Conservation (phyloP, 257 asterid species). For the Ligustrum vulgare region DNA sequence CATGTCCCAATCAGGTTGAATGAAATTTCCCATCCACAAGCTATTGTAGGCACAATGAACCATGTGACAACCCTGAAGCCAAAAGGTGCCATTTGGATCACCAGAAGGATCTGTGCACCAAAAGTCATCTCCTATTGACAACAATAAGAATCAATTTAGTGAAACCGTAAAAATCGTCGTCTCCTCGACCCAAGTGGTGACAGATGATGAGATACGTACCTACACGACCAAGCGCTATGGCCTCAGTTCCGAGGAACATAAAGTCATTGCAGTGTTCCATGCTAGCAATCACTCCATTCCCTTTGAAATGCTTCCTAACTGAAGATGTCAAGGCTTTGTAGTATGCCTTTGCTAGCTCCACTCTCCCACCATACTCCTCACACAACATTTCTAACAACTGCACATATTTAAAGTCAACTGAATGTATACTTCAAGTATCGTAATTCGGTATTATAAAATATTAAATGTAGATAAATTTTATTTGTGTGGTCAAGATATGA, state of each 20-base stretch:
- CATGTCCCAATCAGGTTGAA: slow-evolving; percentile 99
- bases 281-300: slow-evolving; percentile 93
- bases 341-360: slow-evolving; percentile 82
- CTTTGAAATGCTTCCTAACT: slow-evolving; percentile 78
- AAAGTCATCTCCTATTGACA: slow-evolving; percentile 68
- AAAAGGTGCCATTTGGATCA: slow-evolving; percentile 50
- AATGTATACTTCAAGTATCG: no score
- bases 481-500: no score
- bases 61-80: no score
- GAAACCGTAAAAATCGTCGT: no score
- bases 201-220: slow-evolving; percentile 13
- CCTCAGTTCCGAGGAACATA: slow-evolving; percentile 89
- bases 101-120: slow-evolving; percentile 98
- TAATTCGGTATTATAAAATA: neutral
- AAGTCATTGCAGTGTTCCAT: slow-evolving; percentile 98
- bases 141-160: no score
- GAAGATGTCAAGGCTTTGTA: slow-evolving; percentile 70
- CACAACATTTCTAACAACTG: slow-evolving; percentile 86
- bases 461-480: no score
- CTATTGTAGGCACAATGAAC: slow-evolving; percentile 26
- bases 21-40: slow-evolving; percentile 95
- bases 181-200: no score
- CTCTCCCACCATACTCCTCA: slow-evolving; percentile 87
- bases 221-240: slow-evolving; percentile 84
- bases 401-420: neutral